Evolutionary conservation across 495 filamentous ascomycete species (phyloP).

Genomic region (Aspergillus nidulans): DNA sequence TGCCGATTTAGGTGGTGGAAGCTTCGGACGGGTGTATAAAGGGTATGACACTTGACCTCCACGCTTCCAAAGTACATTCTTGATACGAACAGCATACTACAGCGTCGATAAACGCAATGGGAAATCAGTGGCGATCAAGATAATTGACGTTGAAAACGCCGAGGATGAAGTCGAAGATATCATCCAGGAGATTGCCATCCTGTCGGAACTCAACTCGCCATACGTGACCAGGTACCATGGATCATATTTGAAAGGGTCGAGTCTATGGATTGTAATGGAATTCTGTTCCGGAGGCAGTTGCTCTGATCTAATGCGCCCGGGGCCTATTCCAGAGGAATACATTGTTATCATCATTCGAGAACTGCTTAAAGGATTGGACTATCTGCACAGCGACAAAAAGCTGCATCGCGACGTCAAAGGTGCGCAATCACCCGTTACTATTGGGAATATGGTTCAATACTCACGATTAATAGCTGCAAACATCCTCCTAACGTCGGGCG

Average conservation of each 20-base stretch:
- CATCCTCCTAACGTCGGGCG: conserved; percentile 77
- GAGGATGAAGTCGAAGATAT: conserved; percentile 99
- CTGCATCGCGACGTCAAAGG: conserved; percentile 97
- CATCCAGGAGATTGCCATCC: conserved; percentile 94
- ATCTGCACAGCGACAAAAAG: conserved; percentile 92
- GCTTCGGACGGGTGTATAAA: conserved; percentile 95
- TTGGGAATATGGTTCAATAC: too few species aligned
- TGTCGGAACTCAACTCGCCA: conserved; percentile 88
- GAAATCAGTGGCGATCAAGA: conserved; percentile 86
- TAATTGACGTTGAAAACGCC: conserved; percentile 97
- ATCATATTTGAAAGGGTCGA: conserved; percentile 89
- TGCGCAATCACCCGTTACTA: too few species aligned
- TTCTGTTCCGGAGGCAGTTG: conserved; percentile 93
- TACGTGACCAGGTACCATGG: conserved; percentile 97
- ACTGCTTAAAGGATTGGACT: conserved; percentile 83
- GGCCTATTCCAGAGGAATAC: conserved; percentile 86
- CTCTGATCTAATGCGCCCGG: conserved; percentile 86
- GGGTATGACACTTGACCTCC: conserved; percentile 52
- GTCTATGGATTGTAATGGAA: conserved; percentile 98
- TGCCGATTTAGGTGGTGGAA: conserved; percentile 61
- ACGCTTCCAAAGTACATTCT: neutral
- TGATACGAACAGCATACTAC: neutral
- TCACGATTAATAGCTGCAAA: conserved; percentile 67
- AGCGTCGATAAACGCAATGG: conserved; percentile 83
- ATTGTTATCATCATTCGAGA: conserved; percentile 92